phyloP scores from a whole-genome alignment of 352 stramenopile genomes.

The Aphanomyces euteiches region DNA sequence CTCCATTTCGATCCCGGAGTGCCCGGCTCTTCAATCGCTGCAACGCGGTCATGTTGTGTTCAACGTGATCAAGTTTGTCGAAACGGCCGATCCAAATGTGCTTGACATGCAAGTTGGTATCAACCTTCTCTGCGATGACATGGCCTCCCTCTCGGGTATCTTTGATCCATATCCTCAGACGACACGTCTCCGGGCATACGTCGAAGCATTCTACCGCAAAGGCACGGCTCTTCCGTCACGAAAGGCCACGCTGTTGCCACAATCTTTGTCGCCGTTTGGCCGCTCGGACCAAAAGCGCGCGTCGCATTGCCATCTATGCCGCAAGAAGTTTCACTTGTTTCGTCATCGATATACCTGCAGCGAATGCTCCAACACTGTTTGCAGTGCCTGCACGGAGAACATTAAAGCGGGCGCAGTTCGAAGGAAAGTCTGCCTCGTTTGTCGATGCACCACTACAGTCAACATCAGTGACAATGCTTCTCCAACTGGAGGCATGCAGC shows the following conservation, averaged over 20 bases:
- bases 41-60: constrained; percentile 28
- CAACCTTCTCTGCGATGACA: constrained; percentile 26
- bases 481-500: background rate
- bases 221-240: constrained; percentile 2
- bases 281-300: constrained; percentile 11
- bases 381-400: constrained; percentile 18
- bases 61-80: constrained; percentile 29
- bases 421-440: constrained; percentile 27
- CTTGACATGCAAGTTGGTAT: constrained; percentile 28
- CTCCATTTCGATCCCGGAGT: constrained; percentile 26
- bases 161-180: constrained; percentile 30
- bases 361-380: constrained; percentile 26
- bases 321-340: constrained; percentile 30
- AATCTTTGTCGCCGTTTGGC: background rate
- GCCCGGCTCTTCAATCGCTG: background rate
- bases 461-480: constrained; percentile 1
- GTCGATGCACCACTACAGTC: constrained; percentile 24
- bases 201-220: constrained; percentile 16
- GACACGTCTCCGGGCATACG: constrained; percentile 19
- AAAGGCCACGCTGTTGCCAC: constrained; percentile 1
- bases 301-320: constrained; percentile 19
- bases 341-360: constrained; percentile 23
- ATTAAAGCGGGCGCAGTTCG: constrained; percentile 4
- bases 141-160: constrained; percentile 26
- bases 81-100: constrained; percentile 20